phyloP scores from a whole-genome alignment of 805 yeast species.

The Candida palmyrensis region DNA sequence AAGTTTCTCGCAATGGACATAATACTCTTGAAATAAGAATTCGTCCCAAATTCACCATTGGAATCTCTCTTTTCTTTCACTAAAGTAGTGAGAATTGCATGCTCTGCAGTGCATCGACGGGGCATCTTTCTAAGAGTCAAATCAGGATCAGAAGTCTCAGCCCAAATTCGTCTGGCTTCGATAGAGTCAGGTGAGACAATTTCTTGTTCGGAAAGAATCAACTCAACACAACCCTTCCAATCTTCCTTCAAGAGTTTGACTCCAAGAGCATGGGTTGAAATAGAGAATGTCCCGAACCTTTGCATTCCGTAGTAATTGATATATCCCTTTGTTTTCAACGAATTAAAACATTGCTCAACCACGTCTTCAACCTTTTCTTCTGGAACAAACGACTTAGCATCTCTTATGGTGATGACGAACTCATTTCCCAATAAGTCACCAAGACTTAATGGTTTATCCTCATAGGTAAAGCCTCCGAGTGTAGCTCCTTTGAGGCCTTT shows the following conservation, averaged over 20 bases:
- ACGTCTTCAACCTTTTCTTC: constrained; percentile 37
- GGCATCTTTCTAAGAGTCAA: constrained; percentile 77
- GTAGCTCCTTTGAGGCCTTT: constrained; percentile 70
- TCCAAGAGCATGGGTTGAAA: constrained; percentile 88
- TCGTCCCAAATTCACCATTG: constrained; percentile 39
- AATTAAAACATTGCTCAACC: constrained; percentile 48
- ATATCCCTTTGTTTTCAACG: constrained; percentile 67
- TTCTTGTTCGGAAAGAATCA: constrained; percentile 81
- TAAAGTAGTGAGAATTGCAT: constrained; percentile 59
- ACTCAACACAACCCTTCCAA: constrained; percentile 76
- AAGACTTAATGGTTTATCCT: constrained; percentile 54
- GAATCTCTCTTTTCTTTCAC: constrained; percentile 45
- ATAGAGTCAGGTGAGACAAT: constrained; percentile 76
- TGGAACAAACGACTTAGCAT: constrained; percentile 42
- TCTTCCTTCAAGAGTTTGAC: constrained; percentile 61
- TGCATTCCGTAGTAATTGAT: constrained; percentile 98
- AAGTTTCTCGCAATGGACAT: constrained; percentile 89
- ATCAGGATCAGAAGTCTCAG: constrained; percentile 59
- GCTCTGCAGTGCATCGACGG: constrained; percentile 80
- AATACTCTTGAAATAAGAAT: constrained; percentile 71
- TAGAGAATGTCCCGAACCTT: constrained; percentile 92
- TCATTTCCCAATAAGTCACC: constrained; percentile 91
- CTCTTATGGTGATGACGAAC: constrained; percentile 78
- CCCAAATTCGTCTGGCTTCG: constrained; percentile 83
- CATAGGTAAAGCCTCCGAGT: constrained; percentile 74